These are phyloP conservation scores for Nicotiana rustica DNA, from an alignment of 305 asterid genomes.

Conservation along the genomic window DNA sequence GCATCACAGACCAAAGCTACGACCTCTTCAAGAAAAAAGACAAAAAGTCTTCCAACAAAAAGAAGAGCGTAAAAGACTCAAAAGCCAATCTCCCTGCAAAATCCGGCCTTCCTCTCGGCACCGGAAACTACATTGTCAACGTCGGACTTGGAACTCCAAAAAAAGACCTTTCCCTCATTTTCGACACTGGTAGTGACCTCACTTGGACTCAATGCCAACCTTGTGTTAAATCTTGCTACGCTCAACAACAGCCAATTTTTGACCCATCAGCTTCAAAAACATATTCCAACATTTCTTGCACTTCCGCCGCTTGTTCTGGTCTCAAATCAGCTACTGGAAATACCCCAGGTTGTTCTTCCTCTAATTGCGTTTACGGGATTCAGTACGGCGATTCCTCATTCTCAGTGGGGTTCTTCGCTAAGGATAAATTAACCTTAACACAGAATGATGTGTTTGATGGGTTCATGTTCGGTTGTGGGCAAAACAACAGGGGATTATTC, in stretches of 20 bases:
- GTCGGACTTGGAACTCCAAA: constrained; percentile 72
- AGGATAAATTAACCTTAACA: constrained; percentile 60
- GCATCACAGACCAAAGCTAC: constrained; percentile 33
- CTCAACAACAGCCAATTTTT: constrained; percentile 68
- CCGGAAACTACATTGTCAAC: constrained; percentile 60
- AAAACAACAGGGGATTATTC: constrained; percentile 66
- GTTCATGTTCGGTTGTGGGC: constrained; percentile 80
- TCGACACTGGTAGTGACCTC: constrained; percentile 83
- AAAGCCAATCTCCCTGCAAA: constrained; percentile 60
- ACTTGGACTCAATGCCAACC: constrained; percentile 91
- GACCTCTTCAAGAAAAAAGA: constrained; percentile 9
- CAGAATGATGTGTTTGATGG: constrained; percentile 49
- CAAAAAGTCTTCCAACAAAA: constrained; percentile 15
- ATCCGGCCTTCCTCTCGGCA: constrained; percentile 50
- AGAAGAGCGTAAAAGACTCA: constrained; percentile 35
- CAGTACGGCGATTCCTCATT: constrained; percentile 69
- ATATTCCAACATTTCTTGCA: constrained; percentile 64
- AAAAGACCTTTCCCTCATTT: constrained; percentile 53
- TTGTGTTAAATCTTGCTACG: constrained; percentile 55
- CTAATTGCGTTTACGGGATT: constrained; percentile 58
- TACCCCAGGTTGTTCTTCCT: constrained; percentile 45
- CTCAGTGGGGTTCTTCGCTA: constrained; percentile 57
- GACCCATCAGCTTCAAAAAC: constrained; percentile 63
- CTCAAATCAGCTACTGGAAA: constrained; percentile 56
- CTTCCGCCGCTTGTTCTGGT: constrained; percentile 50